Base-by-base conservation (phyloP, 1,139 yeast species). In the Blastobotrys ciferrii region DNA sequence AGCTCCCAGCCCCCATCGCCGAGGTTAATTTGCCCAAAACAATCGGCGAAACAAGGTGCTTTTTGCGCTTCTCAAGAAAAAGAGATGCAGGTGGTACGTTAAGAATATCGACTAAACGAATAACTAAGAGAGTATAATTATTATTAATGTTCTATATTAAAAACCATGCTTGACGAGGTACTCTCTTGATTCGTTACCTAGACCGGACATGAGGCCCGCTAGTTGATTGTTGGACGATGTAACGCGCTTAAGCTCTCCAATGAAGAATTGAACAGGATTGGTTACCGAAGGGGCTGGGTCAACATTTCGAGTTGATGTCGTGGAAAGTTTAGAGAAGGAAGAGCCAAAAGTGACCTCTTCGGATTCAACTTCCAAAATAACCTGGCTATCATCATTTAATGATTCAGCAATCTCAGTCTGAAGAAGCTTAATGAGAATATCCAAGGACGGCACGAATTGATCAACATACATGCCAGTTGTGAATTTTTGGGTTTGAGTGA, bases 291-390 rank as follows among this genome's bases (percentile, higher is more conserved):
- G 75, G 31, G 82, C 67, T 1, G 97, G 96, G 65, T 92, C 97
- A 57, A 78, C 76, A 4, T 82, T 74, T 54, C 76, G 77, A 14
- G 70, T 68, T 35, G 78, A 74, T 42, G 91, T 82, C 1, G 87
- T 77, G 2, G 78, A 79, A 52, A 92, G 72, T 61, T 78, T 82
- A 43, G 95, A 86, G 66, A 80, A 92, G 45, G 82, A 81, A 0
- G 96, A 84, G 1, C 98, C 98, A 68, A 89, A 92, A 1, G 94
- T 74, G 23, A 78, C 65, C 41, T 82, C 87, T 53, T 83, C 89
- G 36, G 80, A 64, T 48, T 81, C 87, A 39, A 73, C 56, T 13
- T 70, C 65, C 13, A 62, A 66, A 20, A 61, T 49, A 3, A 48
- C 53, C 39, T 42, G 45, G 28, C 35, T 43, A 3, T 47, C 53